Conservation (phyloP, 208 protist genomes). For the Acanthamoeba rhysodes region DNA sequence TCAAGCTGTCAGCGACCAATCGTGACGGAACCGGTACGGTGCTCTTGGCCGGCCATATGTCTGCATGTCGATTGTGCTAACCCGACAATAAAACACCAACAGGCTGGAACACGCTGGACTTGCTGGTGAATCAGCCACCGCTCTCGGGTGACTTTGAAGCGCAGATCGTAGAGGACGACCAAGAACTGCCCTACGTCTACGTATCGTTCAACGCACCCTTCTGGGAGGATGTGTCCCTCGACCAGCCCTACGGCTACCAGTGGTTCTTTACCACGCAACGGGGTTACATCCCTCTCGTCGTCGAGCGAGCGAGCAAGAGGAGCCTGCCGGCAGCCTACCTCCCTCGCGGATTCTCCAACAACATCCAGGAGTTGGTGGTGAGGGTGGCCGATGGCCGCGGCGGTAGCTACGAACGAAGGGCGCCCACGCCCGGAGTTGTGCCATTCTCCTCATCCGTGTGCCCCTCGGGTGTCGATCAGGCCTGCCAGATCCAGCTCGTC, state of each 20-base stretch:
- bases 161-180: not conserved
- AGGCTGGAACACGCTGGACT: conserved; percentile 64
- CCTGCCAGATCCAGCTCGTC: conserved; percentile 33
- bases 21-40: conserved; percentile 61
- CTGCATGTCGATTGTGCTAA: not conserved
- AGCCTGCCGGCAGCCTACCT: not conserved
- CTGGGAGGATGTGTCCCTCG: conserved; percentile 49
- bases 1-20: conserved; percentile 60
- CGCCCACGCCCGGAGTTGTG: not conserved
- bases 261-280: conserved; percentile 62
- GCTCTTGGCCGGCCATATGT: not conserved
- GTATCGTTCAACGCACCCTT: not conserved
- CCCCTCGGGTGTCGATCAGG: conserved; percentile 22
- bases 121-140: conserved; percentile 73
- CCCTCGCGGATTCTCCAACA: conserved; percentile 37
- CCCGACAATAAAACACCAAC: no score
- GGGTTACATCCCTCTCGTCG: conserved; percentile 18
- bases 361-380: conserved; percentile 25
- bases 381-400: conserved; percentile 27
- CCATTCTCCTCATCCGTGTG: not conserved
- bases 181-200: conserved; percentile 2
- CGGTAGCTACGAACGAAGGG: conserved; percentile 22
- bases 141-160: conserved; percentile 62
- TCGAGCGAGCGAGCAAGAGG: not conserved
- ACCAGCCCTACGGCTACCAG: conserved; percentile 48